Conservation (phyloP, 2,329 filamentous ascomycete species). For the Colletotrichum higginsianum region DNA sequence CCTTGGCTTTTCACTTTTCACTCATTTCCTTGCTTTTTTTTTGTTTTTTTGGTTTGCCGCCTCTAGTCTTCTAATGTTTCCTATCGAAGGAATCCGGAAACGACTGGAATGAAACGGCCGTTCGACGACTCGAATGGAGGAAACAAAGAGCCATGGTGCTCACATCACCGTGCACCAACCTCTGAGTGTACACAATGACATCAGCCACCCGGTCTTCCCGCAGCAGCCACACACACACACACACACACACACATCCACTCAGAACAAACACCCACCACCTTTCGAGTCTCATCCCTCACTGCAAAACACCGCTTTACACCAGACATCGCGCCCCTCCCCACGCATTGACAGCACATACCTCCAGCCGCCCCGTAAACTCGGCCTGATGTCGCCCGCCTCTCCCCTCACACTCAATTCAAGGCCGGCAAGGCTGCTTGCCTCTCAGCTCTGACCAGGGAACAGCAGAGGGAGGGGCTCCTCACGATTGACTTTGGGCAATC, state of each 20-base stretch:
- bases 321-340: neutral
- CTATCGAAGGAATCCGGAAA: neutral
- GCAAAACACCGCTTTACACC: constrained; percentile 7
- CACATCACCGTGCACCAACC: neutral
- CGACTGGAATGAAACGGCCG: too few relatives aligned
- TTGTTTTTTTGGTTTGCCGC: neutral
- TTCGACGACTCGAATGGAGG: too few relatives aligned
- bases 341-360: constrained; percentile 11
- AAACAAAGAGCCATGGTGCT: neutral
- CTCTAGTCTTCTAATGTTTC: neutral
- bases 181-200: constrained; percentile 5
- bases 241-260: neutral
- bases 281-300: neutral
- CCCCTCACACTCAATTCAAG: neutral
- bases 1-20: constrained; percentile 29
- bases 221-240: neutral
- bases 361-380: neutral
- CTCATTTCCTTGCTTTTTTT: neutral
- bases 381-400: neutral
- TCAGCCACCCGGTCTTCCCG: neutral
- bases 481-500: neutral
- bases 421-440: neutral
- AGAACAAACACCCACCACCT: neutral
- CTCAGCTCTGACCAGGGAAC: neutral
- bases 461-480: neutral